These are phyloP conservation scores for Colletotrichum endophyticum DNA, from an alignment of 2,329 filamentous ascomycete genomes.

Conservation along the genomic window DNA sequence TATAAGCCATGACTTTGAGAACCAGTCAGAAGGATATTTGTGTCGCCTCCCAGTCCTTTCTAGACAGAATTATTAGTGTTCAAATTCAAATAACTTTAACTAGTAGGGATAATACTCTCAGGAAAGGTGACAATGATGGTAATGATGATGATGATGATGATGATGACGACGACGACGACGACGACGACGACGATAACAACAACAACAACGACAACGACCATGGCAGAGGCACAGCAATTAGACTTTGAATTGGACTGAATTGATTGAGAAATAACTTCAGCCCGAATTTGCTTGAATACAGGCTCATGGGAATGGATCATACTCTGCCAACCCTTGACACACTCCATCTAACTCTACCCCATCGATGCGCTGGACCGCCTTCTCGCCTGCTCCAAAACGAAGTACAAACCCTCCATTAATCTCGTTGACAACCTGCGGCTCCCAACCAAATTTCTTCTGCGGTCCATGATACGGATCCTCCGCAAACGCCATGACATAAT, in stretches of 20 bases:
- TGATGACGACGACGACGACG: not conserved
- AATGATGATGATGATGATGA: rapidly evolving
- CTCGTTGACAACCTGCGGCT: constrained; percentile 23
- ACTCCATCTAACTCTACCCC: constrained; percentile 21
- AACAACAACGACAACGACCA: not conserved
- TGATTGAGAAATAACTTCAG: not conserved
- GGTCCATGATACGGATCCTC: constrained; percentile 28
- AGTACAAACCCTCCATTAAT: constrained; percentile 13
- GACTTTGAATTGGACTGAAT: rapidly evolving
- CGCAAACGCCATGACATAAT: constrained; percentile 29
- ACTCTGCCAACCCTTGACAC: constrained; percentile 9
- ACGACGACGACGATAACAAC: not conserved
- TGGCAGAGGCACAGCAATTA: rapidly evolving
- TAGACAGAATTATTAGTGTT: not conserved
- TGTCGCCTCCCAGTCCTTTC: not conserved
- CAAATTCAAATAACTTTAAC: not conserved
- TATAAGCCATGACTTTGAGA: not conserved
- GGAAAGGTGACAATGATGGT: not conserved
- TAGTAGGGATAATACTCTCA: not conserved
- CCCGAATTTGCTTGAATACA: not conserved
- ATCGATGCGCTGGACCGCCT: constrained; percentile 23
- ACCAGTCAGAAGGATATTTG: not conserved
- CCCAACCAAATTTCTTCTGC: constrained; percentile 23
- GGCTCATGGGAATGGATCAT: constrained; percentile 16
- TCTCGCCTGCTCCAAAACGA: constrained; percentile 15